Evolutionary conservation across 2,329 filamentous ascomycete genomes (phyloP).

Genomic region (Xylariaceae sp.): DNA sequence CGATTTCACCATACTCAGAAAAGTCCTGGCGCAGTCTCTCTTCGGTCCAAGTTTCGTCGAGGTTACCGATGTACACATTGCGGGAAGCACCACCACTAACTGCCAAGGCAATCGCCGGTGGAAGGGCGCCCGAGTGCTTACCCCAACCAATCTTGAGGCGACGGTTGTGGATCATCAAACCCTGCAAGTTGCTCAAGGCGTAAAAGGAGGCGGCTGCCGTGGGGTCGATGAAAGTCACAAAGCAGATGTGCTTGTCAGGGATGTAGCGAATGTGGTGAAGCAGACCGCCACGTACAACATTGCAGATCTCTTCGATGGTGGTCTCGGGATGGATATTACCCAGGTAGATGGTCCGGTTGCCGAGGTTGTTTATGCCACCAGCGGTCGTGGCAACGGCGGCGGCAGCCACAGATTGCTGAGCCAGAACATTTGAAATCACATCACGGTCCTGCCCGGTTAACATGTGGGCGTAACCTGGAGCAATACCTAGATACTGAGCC

Average conservation of each 20-base stretch:
- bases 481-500: conserved; percentile 94
- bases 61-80: conserved; percentile 96
- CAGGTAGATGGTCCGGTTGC: conserved; percentile 94
- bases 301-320: conserved; percentile 98
- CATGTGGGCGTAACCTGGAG: conserved; percentile 92
- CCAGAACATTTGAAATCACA: conserved; percentile 90
- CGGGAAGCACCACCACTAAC: conserved; percentile 96
- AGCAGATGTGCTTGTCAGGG: conserved; percentile 99
- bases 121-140: conserved; percentile 94
- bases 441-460: conserved; percentile 94
- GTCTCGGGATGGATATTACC: conserved; percentile 99
- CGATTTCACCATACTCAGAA: conserved; percentile 94
- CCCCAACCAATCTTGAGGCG: conserved; percentile 98
- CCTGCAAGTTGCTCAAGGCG: conserved; percentile 92
- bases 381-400: conserved; percentile 95
- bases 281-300: conserved; percentile 90
- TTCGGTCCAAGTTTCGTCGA: conserved; percentile 96
- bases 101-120: conserved; percentile 89
- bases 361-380: conserved; percentile 93
- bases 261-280: conserved; percentile 99
- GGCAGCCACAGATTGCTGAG: conserved; percentile 94
- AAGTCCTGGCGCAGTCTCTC: conserved; percentile 95
- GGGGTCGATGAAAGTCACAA: conserved; percentile 98
- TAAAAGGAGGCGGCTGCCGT: conserved; percentile 98
- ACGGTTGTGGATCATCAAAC: conserved; percentile 98